phyloP scores from a whole-genome alignment of 2,329 filamentous ascomycete species.

The Colletotrichum aenigma region DNA sequence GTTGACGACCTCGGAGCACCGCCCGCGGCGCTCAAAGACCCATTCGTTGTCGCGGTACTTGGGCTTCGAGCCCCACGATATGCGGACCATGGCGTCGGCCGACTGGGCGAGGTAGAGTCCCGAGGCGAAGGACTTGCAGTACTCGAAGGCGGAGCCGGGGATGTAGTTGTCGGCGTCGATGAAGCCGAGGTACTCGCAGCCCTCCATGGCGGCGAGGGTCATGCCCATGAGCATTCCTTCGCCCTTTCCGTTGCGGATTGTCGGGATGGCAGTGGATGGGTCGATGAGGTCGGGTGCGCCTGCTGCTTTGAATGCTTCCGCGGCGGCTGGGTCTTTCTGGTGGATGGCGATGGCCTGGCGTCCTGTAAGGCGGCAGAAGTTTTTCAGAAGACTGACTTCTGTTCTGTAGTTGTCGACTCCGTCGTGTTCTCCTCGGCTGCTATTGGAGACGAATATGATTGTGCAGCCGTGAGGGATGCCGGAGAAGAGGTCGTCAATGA shows the following conservation, averaged over 20 bases:
- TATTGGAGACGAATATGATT: constrained; percentile 6
- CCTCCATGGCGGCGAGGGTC: neutral
- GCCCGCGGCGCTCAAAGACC: neutral
- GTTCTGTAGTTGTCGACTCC: neutral
- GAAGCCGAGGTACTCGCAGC: constrained; percentile 1
- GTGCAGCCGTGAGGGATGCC: constrained; percentile 2
- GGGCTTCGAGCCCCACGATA: constrained; percentile 1
- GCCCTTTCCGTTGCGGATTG: neutral
- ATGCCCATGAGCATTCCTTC: constrained; percentile 4
- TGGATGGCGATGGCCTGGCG: constrained; percentile 2
- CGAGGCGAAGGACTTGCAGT: neutral
- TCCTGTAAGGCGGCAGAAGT: neutral
- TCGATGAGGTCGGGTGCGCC: neutral
- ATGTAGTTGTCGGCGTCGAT: constrained; percentile 5
- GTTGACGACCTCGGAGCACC: neutral
- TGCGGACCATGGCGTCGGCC: neutral
- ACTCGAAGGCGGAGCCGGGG: constrained; percentile 1
- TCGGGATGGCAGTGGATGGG: neutral
- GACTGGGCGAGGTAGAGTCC: neutral
- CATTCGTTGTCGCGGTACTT: neutral
- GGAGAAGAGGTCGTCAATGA: neutral
- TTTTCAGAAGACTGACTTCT: neutral
- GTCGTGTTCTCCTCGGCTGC: neutral
- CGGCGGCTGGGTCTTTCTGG: neutral
- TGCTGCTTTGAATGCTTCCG: neutral